These are phyloP conservation scores for Stentor roeselii DNA, from an alignment of 73 alveolate genomes.

Conservation along the genomic window DNA sequence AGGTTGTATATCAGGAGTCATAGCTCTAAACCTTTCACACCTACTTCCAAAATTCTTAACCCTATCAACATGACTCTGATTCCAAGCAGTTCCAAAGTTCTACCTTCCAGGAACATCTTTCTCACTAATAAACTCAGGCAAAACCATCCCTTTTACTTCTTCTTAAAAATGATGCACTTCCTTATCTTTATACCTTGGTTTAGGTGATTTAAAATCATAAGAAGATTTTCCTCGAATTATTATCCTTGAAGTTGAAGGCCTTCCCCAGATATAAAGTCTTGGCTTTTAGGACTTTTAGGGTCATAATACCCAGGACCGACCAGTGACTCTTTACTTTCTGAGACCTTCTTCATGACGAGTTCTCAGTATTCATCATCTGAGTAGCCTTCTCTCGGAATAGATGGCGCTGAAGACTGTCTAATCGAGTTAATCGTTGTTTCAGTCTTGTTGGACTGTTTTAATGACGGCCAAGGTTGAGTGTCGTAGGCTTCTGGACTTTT, in stretches of 20 bases:
- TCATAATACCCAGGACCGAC: background rate
- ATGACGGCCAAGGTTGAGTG: background rate
- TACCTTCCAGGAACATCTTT: background rate
- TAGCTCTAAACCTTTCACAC: background rate
- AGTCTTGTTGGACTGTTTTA: background rate
- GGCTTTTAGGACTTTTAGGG: background rate
- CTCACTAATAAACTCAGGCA: background rate
- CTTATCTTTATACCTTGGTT: background rate
- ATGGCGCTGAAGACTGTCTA: background rate
- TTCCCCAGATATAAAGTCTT: background rate
- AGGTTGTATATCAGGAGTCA: background rate
- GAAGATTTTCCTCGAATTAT: background rate
- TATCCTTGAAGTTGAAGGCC: background rate
- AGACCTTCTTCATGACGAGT: background rate
- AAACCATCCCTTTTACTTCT: background rate
- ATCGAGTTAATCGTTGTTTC: background rate
- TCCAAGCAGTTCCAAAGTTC: background rate
- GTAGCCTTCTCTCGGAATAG: background rate
- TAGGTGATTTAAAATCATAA: background rate
- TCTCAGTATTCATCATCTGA: background rate
- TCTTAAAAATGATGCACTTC: background rate
- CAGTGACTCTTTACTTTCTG: background rate
- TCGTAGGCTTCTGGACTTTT: constrained; percentile 39
- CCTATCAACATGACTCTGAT: background rate
- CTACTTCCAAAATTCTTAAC: background rate